A percentile compares a stretch with the other conserved stretches of the same genome.
Conservation (phyloP, 129 eudicot genomes). For the Tagetes patula region DNA sequence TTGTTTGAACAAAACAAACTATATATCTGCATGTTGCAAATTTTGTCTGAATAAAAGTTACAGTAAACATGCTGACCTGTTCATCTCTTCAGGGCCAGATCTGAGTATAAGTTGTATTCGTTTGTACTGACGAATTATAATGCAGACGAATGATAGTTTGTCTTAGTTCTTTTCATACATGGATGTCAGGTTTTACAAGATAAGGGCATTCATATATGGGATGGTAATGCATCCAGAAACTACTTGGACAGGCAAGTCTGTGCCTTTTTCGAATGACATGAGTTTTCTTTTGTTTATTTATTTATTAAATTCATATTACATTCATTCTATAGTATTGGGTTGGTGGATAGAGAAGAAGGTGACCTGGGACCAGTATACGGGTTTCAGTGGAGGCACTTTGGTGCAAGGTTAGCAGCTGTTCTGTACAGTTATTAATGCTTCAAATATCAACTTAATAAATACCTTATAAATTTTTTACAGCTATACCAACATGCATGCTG, state of each 20-base stretch:
- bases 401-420: conserved; percentile 65
- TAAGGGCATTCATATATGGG: conserved; percentile 94
- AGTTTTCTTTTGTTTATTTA: not conserved
- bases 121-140: not conserved
- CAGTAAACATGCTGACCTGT: conserved; percentile 4
- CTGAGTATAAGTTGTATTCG: conserved; percentile 10
- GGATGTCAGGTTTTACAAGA: conserved; percentile 64
- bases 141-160: not conserved
- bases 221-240: conserved; percentile 90
- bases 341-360: conserved; percentile 90
- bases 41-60: conserved; percentile 8
- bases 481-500: conserved; percentile 88
- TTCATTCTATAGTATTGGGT: conserved; percentile 58
- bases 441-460: not conserved
- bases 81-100: not conserved
- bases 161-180: conserved; percentile 1
- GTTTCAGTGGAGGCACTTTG: conserved; percentile 98
- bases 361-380: conserved; percentile 95
- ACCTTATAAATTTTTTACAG: conserved; percentile 37
- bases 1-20: not conserved
- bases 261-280: not conserved
- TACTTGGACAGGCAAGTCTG: conserved; percentile 76
- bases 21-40: not conserved
- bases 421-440: conserved; percentile 3
- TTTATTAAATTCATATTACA: not conserved